These are phyloP conservation scores for Backusella macrospora DNA, from an alignment of 192 early-diverging fungal species.

Conservation along the genomic window DNA sequence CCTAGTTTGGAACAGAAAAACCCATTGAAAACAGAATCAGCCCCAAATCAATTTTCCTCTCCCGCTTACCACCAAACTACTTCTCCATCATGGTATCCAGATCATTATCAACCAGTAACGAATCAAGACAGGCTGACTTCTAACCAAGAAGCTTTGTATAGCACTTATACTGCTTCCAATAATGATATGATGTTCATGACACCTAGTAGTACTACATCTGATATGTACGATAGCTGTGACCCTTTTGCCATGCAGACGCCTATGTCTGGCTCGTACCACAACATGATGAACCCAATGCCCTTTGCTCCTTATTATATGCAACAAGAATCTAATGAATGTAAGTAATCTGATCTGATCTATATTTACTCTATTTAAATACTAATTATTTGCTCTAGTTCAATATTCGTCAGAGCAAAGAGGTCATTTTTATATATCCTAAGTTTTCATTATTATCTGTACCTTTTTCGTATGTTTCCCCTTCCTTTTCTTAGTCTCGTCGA, in stretches of 20 bases:
- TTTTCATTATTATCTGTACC: background rate
- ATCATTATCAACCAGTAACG: background rate
- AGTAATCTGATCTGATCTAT: background rate
- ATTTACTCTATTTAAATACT: background rate
- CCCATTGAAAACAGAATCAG: background rate
- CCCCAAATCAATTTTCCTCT: background rate
- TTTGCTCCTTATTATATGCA: slow-evolving; percentile 17
- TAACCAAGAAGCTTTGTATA: background rate
- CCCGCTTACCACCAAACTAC: background rate
- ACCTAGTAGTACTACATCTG: background rate
- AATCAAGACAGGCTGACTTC: background rate
- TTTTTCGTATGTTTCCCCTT: background rate
- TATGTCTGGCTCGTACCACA: slow-evolving; percentile 7
- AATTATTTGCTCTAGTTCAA: background rate
- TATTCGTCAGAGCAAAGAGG: background rate
- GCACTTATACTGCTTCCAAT: background rate
- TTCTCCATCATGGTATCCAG: background rate
- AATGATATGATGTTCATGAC: background rate
- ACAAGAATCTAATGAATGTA: background rate
- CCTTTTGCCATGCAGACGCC: slow-evolving; percentile 9
- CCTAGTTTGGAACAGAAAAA: background rate
- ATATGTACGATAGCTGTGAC: slow-evolving; percentile 15
- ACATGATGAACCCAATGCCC: slow-evolving; percentile 20
- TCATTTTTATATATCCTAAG: slow-evolving; percentile 1
- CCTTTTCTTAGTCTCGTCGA: background rate